phyloP scores from a whole-genome alignment of 345 rosid genomes.

The Citrus hindsii region DNA sequence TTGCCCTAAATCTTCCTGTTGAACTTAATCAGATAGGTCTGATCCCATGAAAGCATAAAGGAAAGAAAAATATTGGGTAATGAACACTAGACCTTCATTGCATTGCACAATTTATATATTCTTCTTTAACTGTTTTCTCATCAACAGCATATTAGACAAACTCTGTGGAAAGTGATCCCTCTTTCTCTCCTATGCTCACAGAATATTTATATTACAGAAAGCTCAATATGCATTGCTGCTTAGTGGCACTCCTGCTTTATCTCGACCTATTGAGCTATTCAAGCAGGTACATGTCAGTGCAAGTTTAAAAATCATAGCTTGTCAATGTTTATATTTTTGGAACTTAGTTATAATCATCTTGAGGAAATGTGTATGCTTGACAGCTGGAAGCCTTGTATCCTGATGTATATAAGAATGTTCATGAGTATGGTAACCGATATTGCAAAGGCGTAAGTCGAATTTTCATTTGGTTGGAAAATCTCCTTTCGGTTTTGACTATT shows the following conservation, averaged over 20 bases:
- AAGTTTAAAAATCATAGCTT: conserved; percentile 5
- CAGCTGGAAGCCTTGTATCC: conserved; percentile 96
- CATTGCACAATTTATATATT: background rate
- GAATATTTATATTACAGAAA: conserved; percentile 54
- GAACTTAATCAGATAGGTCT: background rate
- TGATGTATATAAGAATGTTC: conserved; percentile 71
- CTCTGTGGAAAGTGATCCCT: background rate
- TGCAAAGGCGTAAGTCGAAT: conserved; percentile 76
- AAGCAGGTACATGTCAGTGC: conserved; percentile 61
- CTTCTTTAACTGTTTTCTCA: conserved; percentile 2
- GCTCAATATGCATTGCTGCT: conserved; percentile 80
- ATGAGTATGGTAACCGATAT: conserved; percentile 84
- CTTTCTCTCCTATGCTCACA: background rate
- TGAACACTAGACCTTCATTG: background rate
- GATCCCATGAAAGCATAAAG: background rate
- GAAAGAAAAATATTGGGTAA: background rate
- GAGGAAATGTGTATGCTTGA: conserved; percentile 19
- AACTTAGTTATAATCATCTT: conserved; percentile 9
- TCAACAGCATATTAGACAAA: background rate
- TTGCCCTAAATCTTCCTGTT: background rate
- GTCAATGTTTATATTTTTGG: background rate
- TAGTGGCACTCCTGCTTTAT: conserved; percentile 97
- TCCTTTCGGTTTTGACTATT: background rate
- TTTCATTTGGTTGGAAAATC: background rate
- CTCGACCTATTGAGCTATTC: conserved; percentile 91